Base-by-base conservation (phyloP, 2,329 filamentous ascomycete genomes). In the Alternaria consortialis region DNA sequence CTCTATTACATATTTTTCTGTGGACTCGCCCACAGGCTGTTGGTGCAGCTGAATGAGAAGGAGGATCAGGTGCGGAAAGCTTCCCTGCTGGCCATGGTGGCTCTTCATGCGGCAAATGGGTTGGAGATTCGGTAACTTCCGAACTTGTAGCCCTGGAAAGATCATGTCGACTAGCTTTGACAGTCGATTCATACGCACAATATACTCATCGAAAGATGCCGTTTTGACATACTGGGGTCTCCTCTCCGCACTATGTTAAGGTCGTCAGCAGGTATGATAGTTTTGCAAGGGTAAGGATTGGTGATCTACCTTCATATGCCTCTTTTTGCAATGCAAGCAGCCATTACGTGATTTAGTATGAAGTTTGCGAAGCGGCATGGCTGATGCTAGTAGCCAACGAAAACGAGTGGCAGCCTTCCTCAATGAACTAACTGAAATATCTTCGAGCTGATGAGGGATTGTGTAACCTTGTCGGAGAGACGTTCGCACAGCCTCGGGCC, bases 271-370 rank as follows among this genome's bases (percentile, higher is more conserved):
- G 17, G 52, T 9, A 29, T 15, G 8, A 9, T 20, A 15, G 29
- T 27, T 37, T 1, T 13, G 20, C 13, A 23, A 32, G 31, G 40
- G 31, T 2, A 20, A 0, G 7, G 7, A 7, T 5, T 12, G 20
- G 31, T 31, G 7, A 32, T 23, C 23, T 42, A 53, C 52, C 52
- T 54, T 54, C 13, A 54, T 54, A 39, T 46, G 52, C n/a, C 40
- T 37, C 15, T 37, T 54, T 20, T 54, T 54, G 31, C 52, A 54
- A n/a, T 29, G 52, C 9, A 46, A 20, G 32, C 52, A 54, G 15
- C 52, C 52, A 46, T 32, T n/a, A 54, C 52, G 52, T 37, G 40
- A 46, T 36, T 54, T 54, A 32, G 52, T 54, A n/a, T 54, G 40
- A 9, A 40, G 13, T n/a, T 54, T 54, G 2, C 52, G 40, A 12